Percentiles rank a stretch among this genome's conserved stretches.
These are phyloP conservation scores for Scheffersomyces segobiensis DNA, from an alignment of 1,139 yeast genomes.

Conservation along the genomic window DNA sequence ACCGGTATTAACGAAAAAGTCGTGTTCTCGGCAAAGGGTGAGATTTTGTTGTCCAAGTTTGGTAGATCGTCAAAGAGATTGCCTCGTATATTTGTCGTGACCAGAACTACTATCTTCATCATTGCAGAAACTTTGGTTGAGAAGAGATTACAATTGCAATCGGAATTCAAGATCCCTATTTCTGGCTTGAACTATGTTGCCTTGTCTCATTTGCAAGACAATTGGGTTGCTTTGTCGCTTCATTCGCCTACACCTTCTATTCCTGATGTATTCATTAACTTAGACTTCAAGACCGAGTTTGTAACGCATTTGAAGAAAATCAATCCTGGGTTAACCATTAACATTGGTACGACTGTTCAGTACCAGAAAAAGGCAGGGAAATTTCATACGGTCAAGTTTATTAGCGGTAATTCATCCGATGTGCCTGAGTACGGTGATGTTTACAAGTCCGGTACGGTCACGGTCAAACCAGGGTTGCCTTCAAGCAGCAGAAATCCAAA, in stretches of 20 bases:
- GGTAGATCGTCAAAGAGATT: constrained; percentile 88
- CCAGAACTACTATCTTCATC: constrained; percentile 61
- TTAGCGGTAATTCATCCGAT: constrained; percentile 52
- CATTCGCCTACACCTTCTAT: constrained; percentile 48
- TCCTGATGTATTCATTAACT: constrained; percentile 81
- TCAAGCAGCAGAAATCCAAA: constrained; percentile 68
- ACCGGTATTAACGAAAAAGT: constrained; percentile 71
- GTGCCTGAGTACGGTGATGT: constrained; percentile 63
- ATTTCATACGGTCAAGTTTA: constrained; percentile 70
- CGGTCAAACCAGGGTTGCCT: constrained; percentile 79
- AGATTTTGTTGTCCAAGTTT: constrained; percentile 77
- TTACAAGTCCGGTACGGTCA: constrained; percentile 88
- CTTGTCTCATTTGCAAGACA: constrained; percentile 79
- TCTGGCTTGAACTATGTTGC: constrained; percentile 63
- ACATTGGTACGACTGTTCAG: constrained; percentile 69
- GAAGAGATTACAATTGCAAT: constrained; percentile 64
- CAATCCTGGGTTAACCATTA: constrained; percentile 59
- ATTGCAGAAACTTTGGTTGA: constrained; percentile 74
- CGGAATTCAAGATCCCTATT: constrained; percentile 66
- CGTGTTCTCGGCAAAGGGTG: constrained; percentile 81
- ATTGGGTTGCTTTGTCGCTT: constrained; percentile 84
- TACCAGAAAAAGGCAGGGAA: constrained; percentile 93
- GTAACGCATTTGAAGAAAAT: constrained; percentile 71
- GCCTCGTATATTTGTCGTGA: constrained; percentile 71
- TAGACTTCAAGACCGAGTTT: constrained; percentile 87